Evolutionary conservation across 371 early-diverging fungal genomes (phyloP).

Genomic region (Mucor ambiguus): DNA sequence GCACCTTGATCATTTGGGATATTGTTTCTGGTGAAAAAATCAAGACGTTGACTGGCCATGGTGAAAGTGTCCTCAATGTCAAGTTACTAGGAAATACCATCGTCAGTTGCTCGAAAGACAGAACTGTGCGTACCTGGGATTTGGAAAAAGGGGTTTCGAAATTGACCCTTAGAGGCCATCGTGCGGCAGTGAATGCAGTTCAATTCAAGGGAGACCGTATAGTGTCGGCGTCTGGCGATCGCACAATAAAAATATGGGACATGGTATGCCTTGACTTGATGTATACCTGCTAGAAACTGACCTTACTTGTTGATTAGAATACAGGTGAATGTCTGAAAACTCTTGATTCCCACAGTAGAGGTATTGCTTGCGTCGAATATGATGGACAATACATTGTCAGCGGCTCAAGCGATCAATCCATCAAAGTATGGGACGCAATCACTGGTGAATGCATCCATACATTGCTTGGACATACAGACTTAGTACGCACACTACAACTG

Average conservation of each 20-base stretch:
- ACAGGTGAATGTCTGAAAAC: constrained; percentile 63
- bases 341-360: constrained; percentile 71
- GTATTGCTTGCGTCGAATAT: constrained; percentile 95
- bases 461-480: constrained; percentile 72
- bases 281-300: too few relatives aligned
- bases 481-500: constrained; percentile 78
- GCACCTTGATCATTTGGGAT: constrained; percentile 79
- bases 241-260: constrained; percentile 82
- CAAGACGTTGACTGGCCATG: constrained; percentile 63
- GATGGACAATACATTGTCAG: constrained; percentile 91
- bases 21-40: constrained; percentile 67
- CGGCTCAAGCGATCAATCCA: constrained; percentile 95
- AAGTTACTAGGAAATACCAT: constrained; percentile 65
- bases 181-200: constrained; percentile 82
- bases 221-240: constrained; percentile 85
- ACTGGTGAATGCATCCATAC: constrained; percentile 38
- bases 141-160: constrained; percentile 63
- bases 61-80: constrained; percentile 70
- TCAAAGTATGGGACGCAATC: constrained; percentile 92
- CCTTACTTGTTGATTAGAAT: constrained; percentile 11
- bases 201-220: constrained; percentile 61
- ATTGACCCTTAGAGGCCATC: constrained; percentile 63
- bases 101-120: constrained; percentile 89
- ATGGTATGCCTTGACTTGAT: constrained; percentile 17
- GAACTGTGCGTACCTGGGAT: constrained; percentile 82